Base-by-base conservation (phyloP, 2,329 filamentous ascomycete genomes). In the Thielaviopsis musarum region DNA sequence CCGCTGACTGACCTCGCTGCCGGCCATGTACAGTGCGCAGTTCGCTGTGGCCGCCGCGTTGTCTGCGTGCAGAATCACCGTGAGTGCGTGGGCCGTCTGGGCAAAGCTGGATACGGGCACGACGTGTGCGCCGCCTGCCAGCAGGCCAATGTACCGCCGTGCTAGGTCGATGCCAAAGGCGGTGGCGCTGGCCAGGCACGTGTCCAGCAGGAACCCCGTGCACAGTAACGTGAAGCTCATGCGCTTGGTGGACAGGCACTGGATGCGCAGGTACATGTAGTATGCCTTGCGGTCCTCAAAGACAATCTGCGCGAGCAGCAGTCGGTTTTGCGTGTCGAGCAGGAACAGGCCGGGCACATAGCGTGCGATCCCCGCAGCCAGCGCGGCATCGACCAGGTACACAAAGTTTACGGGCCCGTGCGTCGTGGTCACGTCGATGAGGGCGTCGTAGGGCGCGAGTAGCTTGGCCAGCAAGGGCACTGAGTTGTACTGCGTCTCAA, bases 161-260 rank as follows among this genome's bases (percentile, higher is more conserved):
- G 28, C 19, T 13, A 59, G 17, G 49, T 54, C 57, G 15, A 59
- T 28, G 13, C 30, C 57, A 49, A 41, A 41, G n/a, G 12, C 22
- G 2, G 38, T 17, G 15, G 17, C 24, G n/a, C 28, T 45, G 10
- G 28, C 22, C 3, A 53, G 28, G 15, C 51, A 54, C 15, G 34
- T 17, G 6, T 59, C 28, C 9, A 59, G 57, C 17, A 26, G 22
- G 5, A 21, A 34, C 17, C 58, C 52, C 15, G 12, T 34, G 30
- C 41, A 51, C 15, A 59, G n/a, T 7, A 51, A 28, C 5, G 52
- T 55, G 28, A 49, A 59, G n/a, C 17, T 15, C 58, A 59, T 59
- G 17, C 28, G 52, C 17, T 54, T n/a, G 24, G 22, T 17, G 2
- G 22, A 22, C 17, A 54, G 52, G 17, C 24, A 26, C 22, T 28